Conservation (phyloP, 768 basidiomycete species). For the Heimioporus sp. region DNA sequence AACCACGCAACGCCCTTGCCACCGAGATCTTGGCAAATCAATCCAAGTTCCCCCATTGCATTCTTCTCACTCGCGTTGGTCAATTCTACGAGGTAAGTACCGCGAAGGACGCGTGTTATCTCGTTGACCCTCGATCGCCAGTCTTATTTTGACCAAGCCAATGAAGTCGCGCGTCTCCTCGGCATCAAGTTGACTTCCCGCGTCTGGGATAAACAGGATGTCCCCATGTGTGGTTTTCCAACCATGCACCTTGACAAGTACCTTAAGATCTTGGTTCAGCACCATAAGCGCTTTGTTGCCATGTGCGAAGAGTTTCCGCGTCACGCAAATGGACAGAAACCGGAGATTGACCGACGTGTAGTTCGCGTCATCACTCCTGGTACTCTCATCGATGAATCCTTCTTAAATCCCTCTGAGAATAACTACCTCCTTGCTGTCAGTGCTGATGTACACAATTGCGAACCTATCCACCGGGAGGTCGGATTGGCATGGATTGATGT, state of each 20-base stretch:
- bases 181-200: slow-evolving; percentile 81
- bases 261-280: slow-evolving; percentile 82
- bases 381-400: slow-evolving; percentile 89
- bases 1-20: slow-evolving; percentile 54
- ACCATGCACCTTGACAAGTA: slow-evolving; percentile 80
- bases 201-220: slow-evolving; percentile 64
- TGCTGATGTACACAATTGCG: slow-evolving; percentile 9
- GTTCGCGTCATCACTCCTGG: slow-evolving; percentile 89
- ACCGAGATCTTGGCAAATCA: slow-evolving; percentile 70
- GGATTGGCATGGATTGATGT: slow-evolving; percentile 95
- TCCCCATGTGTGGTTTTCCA: slow-evolving; percentile 92
- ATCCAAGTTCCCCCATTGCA: slow-evolving; percentile 78
- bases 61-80: slow-evolving; percentile 89
- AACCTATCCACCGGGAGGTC: slow-evolving; percentile 21
- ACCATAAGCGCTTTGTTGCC: slow-evolving; percentile 82
- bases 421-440: slow-evolving; percentile 82
- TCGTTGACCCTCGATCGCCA: slow-evolving; percentile 29
- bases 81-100: slow-evolving; percentile 87
- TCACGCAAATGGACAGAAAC: slow-evolving; percentile 46
- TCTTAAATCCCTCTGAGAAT: slow-evolving; percentile 82
- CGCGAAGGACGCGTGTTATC: background rate
- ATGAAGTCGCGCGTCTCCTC: slow-evolving; percentile 69
- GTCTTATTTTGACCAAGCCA: slow-evolving; percentile 95
- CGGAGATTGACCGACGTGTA: slow-evolving; percentile 75
- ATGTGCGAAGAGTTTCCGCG: slow-evolving; percentile 89